Conservation (phyloP, 2,329 filamentous ascomycete genomes). For the Colletotrichum orbiculare region DNA sequence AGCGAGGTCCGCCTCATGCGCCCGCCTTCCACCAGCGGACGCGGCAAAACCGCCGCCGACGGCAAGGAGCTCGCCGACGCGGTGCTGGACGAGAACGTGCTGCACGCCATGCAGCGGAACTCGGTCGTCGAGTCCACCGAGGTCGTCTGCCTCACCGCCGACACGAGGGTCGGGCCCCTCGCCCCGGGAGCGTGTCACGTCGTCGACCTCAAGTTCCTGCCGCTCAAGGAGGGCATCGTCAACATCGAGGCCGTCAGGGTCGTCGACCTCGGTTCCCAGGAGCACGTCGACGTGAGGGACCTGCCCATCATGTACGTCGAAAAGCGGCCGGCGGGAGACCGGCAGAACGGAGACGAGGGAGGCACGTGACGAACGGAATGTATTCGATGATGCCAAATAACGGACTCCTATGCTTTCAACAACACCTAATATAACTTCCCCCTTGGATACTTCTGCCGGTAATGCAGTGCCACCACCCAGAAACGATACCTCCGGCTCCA, state of each 20-base stretch:
- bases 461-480: constrained; percentile 11
- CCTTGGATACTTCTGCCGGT: background rate
- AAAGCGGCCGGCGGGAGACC: constrained; percentile 33
- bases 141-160: constrained; percentile 79
- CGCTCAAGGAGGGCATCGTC: constrained; percentile 73
- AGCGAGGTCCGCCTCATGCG: constrained; percentile 64
- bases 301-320: constrained; percentile 75
- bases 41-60: constrained; percentile 36
- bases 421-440: constrained; percentile 6
- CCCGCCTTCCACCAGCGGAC: constrained; percentile 64
- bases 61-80: constrained; percentile 67
- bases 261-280: constrained; percentile 78
- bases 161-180: constrained; percentile 78
- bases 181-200: constrained; percentile 79
- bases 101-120: constrained; percentile 77
- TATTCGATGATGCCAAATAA: background rate
- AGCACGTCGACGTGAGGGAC: constrained; percentile 81
- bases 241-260: constrained; percentile 79
- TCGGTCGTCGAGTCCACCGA: constrained; percentile 73
- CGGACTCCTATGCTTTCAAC: background rate
- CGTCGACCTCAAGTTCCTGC: constrained; percentile 77
- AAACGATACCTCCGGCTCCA: constrained; percentile 9
- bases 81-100: constrained; percentile 76
- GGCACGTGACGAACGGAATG: background rate
- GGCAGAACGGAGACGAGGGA: background rate